Evolutionary conservation across 257 asterid species (phyloP).

Genomic region (Primulina tabacum): DNA sequence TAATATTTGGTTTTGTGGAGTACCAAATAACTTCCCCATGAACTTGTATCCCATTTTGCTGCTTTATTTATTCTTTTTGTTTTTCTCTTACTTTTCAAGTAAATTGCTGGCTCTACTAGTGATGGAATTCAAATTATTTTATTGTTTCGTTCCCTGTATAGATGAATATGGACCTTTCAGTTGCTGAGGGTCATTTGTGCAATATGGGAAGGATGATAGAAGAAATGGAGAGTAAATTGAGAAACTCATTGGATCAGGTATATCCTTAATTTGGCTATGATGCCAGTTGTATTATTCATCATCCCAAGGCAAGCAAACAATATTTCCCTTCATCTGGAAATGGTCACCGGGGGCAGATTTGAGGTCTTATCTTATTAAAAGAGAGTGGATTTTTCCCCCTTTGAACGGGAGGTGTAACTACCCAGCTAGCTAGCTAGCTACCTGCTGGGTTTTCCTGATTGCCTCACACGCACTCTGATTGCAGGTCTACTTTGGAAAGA

Average conservation of each 20-base stretch:
- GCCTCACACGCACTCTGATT: not conserved
- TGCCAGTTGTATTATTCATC: not conserved
- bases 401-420: too few relatives aligned
- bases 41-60: too few relatives aligned
- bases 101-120: too few relatives aligned
- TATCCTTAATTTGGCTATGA: not conserved
- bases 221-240: constrained; percentile 96
- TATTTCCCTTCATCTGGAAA: too few relatives aligned
- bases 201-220: constrained; percentile 99
- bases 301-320: not conserved
- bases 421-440: too few relatives aligned
- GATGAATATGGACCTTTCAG: constrained; percentile 85
- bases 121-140: not conserved
- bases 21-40: too few relatives aligned
- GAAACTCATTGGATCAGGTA: constrained; percentile 96
- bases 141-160: constrained; percentile 17
- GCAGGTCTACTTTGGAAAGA: constrained; percentile 97
- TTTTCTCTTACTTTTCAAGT: too few relatives aligned
- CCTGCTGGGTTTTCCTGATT: not conserved
- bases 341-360: too few relatives aligned
- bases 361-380: too few relatives aligned
- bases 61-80: too few relatives aligned
- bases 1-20: too few relatives aligned
- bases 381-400: too few relatives aligned
- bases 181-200: constrained; percentile 86